Percentiles rank a stretch among this genome's conserved stretches.
Evolutionary conservation across 305 asterid species (phyloP).

Genomic region (Fraxinus paxiana): DNA sequence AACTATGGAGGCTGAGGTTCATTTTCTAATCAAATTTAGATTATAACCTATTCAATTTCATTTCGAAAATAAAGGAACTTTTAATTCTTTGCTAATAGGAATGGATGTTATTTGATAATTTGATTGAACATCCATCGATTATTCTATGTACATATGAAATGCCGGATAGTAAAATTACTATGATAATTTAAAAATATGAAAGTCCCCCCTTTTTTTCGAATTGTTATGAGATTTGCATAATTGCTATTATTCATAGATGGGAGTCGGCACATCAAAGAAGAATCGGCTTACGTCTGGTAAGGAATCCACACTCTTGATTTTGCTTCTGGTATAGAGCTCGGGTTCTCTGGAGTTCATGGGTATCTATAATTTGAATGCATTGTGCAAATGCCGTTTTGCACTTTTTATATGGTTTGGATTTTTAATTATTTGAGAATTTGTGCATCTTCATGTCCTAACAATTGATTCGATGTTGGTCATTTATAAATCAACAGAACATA

Average conservation of each 20-base stretch:
- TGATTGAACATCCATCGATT: neutral
- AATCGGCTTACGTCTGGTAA: slow-evolving; percentile 61
- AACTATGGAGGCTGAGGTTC: slow-evolving; percentile 52
- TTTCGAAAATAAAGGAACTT: neutral
- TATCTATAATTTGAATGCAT: neutral
- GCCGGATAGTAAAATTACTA: neutral
- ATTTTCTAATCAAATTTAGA: neutral
- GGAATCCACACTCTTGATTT: slow-evolving; percentile 6
- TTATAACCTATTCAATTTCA: neutral
- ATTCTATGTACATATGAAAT: neutral
- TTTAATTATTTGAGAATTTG: neutral
- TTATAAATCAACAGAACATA: neutral
- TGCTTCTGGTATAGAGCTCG: neutral
- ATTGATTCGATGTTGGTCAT: neutral
- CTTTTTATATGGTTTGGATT: neutral
- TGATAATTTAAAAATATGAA: neutral
- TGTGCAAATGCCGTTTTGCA: neutral
- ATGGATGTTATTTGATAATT: neutral
- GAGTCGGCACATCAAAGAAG: slow-evolving; percentile 64
- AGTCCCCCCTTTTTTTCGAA: neutral
- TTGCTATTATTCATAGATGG: slow-evolving; percentile 38
- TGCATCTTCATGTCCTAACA: neutral
- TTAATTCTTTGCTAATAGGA: neutral
- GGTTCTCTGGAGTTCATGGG: neutral
- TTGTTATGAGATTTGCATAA: neutral